phyloP scores from a whole-genome alignment of 1,139 yeast genomes.

The Magnusiomyces clavatus region DNA sequence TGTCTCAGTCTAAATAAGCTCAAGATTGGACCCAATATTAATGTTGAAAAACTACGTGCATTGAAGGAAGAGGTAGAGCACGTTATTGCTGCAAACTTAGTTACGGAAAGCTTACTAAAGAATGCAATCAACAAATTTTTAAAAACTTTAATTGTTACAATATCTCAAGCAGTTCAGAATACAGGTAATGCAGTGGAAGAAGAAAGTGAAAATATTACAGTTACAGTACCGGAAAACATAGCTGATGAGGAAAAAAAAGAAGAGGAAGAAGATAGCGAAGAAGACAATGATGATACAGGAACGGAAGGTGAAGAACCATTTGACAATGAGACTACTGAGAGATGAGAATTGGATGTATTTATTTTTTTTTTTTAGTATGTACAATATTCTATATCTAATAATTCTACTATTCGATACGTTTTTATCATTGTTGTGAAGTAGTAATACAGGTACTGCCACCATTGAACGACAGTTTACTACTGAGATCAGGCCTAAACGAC shows the following conservation, averaged over 20 bases:
- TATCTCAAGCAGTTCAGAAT: background rate
- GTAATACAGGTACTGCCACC: too few relatives aligned
- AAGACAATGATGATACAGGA: background rate
- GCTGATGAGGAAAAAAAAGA: background rate
- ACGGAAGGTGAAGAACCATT: background rate
- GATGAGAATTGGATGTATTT: background rate
- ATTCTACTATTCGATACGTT: too few relatives aligned
- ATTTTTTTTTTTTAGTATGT: background rate
- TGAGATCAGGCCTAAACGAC: too few relatives aligned
- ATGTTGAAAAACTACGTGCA: constrained; percentile 14
- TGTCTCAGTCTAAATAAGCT: constrained; percentile 48
- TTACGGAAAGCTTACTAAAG: constrained; percentile 38
- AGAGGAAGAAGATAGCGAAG: background rate
- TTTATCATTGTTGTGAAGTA: too few relatives aligned
- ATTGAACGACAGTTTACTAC: too few relatives aligned
- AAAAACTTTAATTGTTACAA: constrained; percentile 5
- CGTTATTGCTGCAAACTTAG: constrained; percentile 23
- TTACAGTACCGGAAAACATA: background rate
- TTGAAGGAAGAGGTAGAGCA: constrained; percentile 21
- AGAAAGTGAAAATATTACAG: background rate
- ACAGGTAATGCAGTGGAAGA: background rate
- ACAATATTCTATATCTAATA: too few relatives aligned
- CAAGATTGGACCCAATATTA: constrained; percentile 28
- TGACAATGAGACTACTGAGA: background rate
- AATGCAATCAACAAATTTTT: constrained; percentile 44